Conservation (phyloP, 2,329 filamentous ascomycete species). For the Pestalotiopsis fici region DNA sequence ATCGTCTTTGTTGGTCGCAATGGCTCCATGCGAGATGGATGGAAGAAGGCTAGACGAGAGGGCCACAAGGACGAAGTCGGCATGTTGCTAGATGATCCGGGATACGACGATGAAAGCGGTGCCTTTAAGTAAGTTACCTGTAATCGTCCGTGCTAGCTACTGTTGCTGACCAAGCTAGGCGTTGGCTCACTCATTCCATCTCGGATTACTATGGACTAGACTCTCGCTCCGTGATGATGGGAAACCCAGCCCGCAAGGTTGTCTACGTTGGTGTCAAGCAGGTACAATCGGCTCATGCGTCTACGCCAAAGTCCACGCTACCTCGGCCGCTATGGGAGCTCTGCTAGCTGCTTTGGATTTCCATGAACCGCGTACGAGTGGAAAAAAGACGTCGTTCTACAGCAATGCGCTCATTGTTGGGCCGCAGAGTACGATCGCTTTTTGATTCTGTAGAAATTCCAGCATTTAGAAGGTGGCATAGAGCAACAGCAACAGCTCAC, state of each 20-base stretch:
- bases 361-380: not conserved
- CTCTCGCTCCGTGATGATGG: slow-evolving; percentile 77
- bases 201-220: slow-evolving; percentile 88
- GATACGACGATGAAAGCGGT: slow-evolving; percentile 69
- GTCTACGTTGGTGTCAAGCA: slow-evolving; percentile 79
- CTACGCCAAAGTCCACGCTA: slow-evolving; percentile 37
- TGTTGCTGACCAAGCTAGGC: slow-evolving; percentile 46
- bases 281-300: slow-evolving; percentile 27
- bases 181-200: slow-evolving; percentile 92
- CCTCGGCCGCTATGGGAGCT: slow-evolving; percentile 67
- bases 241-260: slow-evolving; percentile 70
- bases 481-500: not conserved
- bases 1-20: slow-evolving; percentile 83
- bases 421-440: not conserved
- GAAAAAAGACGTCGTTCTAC: not conserved
- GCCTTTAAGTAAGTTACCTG: slow-evolving; percentile 72
- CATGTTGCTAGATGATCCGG: slow-evolving; percentile 79
- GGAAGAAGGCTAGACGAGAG: slow-evolving; percentile 52
- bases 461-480: not conserved
- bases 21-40: slow-evolving; percentile 59
- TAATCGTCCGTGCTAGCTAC: slow-evolving; percentile 15
- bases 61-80: slow-evolving; percentile 59
- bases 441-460: not conserved
- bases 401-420: not conserved
- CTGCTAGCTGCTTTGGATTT: slow-evolving; percentile 33